Base-by-base conservation (phyloP, 2,329 filamentous ascomycete genomes). In the Curvularia lunata region DNA sequence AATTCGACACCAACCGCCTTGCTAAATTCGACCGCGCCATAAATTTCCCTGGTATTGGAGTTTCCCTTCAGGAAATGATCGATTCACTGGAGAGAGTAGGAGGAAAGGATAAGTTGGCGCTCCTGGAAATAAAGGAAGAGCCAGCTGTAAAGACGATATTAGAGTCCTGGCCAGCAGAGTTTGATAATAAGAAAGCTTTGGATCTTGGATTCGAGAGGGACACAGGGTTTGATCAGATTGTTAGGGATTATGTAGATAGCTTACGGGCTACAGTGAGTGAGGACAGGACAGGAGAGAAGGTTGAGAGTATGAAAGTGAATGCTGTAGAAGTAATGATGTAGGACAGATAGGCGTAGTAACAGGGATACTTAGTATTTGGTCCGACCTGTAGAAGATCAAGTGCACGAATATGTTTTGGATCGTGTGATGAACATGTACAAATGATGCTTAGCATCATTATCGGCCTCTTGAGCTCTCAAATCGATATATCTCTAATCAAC, bases 61-160 rank as follows among this genome's bases (percentile, higher is more conserved):
- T 82, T 9, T 82, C 78, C 4, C 78, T 85, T 12, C 78, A 78
- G 63, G 80, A 83, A 42, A 85, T 85, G 82, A 74, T 84, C 72
- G 77, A 84, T 62, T 82, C 82, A 4, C 65, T 85, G 64, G 78
- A 75, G 37, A 78, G 78, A 46, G 82, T 85, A 1, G 83, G 80
- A 2, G 83, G 83, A 0, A 74, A 79, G 58, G 78, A 83, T 27
- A 82, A 81, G 50, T 63, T 84, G 51, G 70, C 72, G 40, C 71
- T 83, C 38, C 73, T 85, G 21, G 77, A 76, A 58, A 81, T 84
- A 69, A 75, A 81, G 66, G 76, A 80, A 38, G 79, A 80, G 58
- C 68, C 76, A 10, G 70, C 77, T 40, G 72, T 83, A 32, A 77
- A 80, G 59, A 77, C 74, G 21, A 84, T 85, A 65, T 61, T 85